Evolutionary conservation across 169 alveolate species (phyloP).

Genomic region (Blepharisma undulans): DNA sequence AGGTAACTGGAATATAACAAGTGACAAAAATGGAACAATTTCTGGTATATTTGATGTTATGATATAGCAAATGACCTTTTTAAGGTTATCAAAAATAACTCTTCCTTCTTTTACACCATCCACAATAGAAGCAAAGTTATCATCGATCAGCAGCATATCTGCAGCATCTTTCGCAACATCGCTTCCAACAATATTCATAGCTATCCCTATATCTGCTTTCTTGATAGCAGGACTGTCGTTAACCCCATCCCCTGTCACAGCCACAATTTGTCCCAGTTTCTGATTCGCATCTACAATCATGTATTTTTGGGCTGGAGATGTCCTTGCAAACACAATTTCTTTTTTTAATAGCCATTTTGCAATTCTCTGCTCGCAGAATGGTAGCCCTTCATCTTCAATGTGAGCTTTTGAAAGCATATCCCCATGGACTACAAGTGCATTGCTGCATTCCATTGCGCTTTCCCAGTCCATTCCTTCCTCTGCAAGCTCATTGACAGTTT

Average conservation of each 20-base stretch:
- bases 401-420: slow-evolving; percentile 67
- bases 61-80: slow-evolving; percentile 79
- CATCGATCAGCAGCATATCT: slow-evolving; percentile 86
- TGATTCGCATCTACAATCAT: slow-evolving; percentile 85
- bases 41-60: slow-evolving; percentile 81
- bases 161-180: slow-evolving; percentile 90
- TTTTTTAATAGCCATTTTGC: slow-evolving; percentile 73
- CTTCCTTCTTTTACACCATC: slow-evolving; percentile 88
- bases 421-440: slow-evolving; percentile 86
- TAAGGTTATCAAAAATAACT: slow-evolving; percentile 81
- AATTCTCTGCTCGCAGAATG: slow-evolving; percentile 71
- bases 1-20: slow-evolving; percentile 71
- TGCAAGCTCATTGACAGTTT: slow-evolving; percentile 57
- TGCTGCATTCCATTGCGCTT: not conserved
- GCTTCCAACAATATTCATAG: slow-evolving; percentile 84
- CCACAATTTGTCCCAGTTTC: slow-evolving; percentile 77
- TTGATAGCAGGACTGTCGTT: slow-evolving; percentile 89
- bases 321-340: slow-evolving; percentile 87
- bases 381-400: slow-evolving; percentile 70
- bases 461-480: slow-evolving; percentile 24
- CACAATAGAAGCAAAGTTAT: slow-evolving; percentile 82
- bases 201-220: slow-evolving; percentile 87
- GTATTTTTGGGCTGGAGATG: slow-evolving; percentile 87
- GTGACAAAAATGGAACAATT: slow-evolving; percentile 74
- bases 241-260: slow-evolving; percentile 90